Conservation (phyloP, 495 filamentous ascomycete genomes). For the Parmelia sp. region DNA sequence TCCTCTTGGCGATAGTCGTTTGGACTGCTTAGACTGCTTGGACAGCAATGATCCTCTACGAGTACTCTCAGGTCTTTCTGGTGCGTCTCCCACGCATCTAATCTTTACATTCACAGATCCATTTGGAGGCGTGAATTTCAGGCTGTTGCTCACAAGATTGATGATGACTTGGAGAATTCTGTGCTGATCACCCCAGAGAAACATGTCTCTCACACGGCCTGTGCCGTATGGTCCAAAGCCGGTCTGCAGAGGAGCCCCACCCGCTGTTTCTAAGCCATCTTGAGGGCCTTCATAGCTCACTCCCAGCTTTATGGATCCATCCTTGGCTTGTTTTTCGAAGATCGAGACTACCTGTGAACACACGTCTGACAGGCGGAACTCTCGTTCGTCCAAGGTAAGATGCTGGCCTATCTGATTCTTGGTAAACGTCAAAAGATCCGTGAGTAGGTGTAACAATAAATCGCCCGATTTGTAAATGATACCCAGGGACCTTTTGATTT, state of each 20-base stretch:
- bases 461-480: conserved; percentile 89
- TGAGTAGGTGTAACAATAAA: conserved; percentile 77
- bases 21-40: conserved; percentile 25
- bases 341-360: conserved; percentile 72
- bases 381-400: conserved; percentile 72
- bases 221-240: conserved; percentile 54
- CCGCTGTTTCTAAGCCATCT: conserved; percentile 32
- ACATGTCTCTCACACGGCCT: conserved; percentile 63
- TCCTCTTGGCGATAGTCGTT: conserved; percentile 17
- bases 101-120: conserved; percentile 70
- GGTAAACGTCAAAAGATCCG: conserved; percentile 84
- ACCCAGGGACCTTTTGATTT: conserved; percentile 73
- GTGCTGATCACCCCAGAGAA: conserved; percentile 86
- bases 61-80: conserved; percentile 21
- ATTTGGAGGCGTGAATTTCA: conserved; percentile 83
- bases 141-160: conserved; percentile 84
- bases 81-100: conserved; percentile 56
- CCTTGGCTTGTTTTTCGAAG: conserved; percentile 81
- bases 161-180: conserved; percentile 84
- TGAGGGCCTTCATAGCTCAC: conserved; percentile 60
- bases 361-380: conserved; percentile 75
- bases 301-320: conserved; percentile 63
- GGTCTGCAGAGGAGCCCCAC: conserved; percentile 35
- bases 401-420: conserved; percentile 88
- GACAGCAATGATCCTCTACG: conserved; percentile 29